These are phyloP conservation scores for Blastobotrys niveus DNA, from an alignment of 1,139 yeast genomes.

Conservation along the genomic window DNA sequence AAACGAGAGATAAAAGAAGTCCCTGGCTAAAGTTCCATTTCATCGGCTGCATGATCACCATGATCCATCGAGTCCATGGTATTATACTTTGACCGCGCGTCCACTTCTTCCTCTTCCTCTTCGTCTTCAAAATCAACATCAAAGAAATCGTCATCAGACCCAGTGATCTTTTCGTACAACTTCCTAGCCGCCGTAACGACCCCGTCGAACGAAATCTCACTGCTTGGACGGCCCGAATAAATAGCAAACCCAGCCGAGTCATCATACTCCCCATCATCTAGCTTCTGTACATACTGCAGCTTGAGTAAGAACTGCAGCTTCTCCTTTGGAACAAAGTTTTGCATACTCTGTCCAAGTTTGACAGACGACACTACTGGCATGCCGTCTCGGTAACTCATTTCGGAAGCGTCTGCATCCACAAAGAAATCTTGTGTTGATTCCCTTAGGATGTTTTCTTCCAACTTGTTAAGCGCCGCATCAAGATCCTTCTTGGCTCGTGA, in stretches of 20 bases:
- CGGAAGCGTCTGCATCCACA: constrained; percentile 50
- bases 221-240: constrained; percentile 62
- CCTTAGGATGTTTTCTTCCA: constrained; percentile 73
- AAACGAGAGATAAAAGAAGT: background rate
- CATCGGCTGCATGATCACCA: constrained; percentile 53
- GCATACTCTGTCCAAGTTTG: constrained; percentile 77
- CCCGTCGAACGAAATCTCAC: constrained; percentile 89
- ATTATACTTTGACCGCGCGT: background rate
- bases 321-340: constrained; percentile 76
- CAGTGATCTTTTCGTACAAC: constrained; percentile 71
- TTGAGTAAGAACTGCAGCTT: constrained; percentile 72
- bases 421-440: constrained; percentile 59
- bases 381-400: constrained; percentile 53
- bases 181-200: constrained; percentile 74
- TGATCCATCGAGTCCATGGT: constrained; percentile 10
- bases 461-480: constrained; percentile 70
- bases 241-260: constrained; percentile 25
- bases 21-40: constrained; percentile 52
- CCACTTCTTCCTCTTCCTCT: constrained; percentile 43
- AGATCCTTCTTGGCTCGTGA: constrained; percentile 65
- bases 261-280: constrained; percentile 13
- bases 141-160: constrained; percentile 90
- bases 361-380: constrained; percentile 71
- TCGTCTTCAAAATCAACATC: constrained; percentile 96
- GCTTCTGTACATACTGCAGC: constrained; percentile 66